These are phyloP conservation scores for Trichoderma sp. DNA, from an alignment of 2,329 filamentous ascomycete genomes.

Conservation along the genomic window DNA sequence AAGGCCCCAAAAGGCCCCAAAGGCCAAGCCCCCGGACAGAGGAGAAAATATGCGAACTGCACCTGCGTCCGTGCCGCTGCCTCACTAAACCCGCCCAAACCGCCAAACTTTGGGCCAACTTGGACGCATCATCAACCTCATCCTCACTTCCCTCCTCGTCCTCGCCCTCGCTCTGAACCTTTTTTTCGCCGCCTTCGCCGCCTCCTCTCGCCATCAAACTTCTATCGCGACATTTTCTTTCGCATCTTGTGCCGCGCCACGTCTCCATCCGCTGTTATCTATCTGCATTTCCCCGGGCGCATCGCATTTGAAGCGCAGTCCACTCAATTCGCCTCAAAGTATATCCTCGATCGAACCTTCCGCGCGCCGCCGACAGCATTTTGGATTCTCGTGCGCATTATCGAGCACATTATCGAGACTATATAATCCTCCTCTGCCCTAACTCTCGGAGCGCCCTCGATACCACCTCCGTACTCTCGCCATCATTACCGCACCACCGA, in stretches of 20 bases:
- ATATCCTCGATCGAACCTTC: neutral
- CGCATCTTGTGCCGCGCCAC: neutral
- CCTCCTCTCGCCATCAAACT: neutral
- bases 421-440: constrained; percentile 28
- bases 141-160: neutral
- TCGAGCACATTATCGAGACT: constrained; percentile 5
- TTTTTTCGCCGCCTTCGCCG: neutral
- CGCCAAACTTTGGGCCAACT: neutral
- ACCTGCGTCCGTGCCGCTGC: neutral
- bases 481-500: neutral
- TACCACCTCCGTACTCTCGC: neutral
- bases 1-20: neutral
- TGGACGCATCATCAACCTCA: neutral
- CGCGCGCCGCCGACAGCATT: neutral
- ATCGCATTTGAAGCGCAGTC: neutral
- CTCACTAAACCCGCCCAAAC: neutral
- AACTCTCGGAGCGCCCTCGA: neutral
- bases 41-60: constrained; percentile 8
- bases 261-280: neutral
- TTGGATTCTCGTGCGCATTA: neutral
- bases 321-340: neutral
- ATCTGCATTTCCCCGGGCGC: neutral
- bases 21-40: constrained; percentile 3
- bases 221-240: neutral
- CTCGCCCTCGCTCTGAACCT: neutral